Percentiles rank a stretch among this genome's conserved stretches.
Evolutionary conservation across 805 yeast genomes (phyloP).

Genomic region (Lachancea cidri): DNA sequence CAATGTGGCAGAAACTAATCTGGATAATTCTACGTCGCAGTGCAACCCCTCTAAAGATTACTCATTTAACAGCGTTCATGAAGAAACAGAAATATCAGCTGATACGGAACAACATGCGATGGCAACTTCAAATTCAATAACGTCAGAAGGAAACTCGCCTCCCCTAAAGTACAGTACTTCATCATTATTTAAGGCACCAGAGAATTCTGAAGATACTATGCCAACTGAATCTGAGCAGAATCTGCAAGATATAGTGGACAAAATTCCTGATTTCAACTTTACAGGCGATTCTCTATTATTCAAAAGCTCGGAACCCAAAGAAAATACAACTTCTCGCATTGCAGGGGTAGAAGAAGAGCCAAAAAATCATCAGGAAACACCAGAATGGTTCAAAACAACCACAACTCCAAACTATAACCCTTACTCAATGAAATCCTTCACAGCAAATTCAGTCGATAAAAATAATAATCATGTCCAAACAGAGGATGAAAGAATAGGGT

Average conservation of each 20-base stretch:
- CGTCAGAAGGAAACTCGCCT: too few species aligned
- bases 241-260: slow-evolving; percentile 17
- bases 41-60: too few species aligned
- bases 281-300: neutral
- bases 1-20: too few species aligned
- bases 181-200: too few species aligned
- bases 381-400: slow-evolving; percentile 29
- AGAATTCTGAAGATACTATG: too few species aligned
- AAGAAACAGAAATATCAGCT: too few species aligned
- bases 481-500: slow-evolving; percentile 15
- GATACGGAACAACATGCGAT: too few species aligned
- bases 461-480: slow-evolving; percentile 19
- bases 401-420: slow-evolving; percentile 15
- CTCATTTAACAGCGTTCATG: too few species aligned
- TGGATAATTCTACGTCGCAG: too few species aligned
- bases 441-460: slow-evolving; percentile 9
- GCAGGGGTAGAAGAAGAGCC: slow-evolving; percentile 9
- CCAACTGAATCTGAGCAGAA: slow-evolving; percentile 20
- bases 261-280: slow-evolving; percentile 14
- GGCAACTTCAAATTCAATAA: too few species aligned
- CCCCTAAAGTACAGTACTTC: too few species aligned
- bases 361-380: slow-evolving; percentile 17
- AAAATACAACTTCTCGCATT: slow-evolving; percentile 3
- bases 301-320: slow-evolving; percentile 1
- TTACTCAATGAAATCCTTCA: slow-evolving; percentile 16